These are phyloP conservation scores for Kwoniella bestiolae DNA, from an alignment of 768 basidiomycete species.

Conservation along the genomic window DNA sequence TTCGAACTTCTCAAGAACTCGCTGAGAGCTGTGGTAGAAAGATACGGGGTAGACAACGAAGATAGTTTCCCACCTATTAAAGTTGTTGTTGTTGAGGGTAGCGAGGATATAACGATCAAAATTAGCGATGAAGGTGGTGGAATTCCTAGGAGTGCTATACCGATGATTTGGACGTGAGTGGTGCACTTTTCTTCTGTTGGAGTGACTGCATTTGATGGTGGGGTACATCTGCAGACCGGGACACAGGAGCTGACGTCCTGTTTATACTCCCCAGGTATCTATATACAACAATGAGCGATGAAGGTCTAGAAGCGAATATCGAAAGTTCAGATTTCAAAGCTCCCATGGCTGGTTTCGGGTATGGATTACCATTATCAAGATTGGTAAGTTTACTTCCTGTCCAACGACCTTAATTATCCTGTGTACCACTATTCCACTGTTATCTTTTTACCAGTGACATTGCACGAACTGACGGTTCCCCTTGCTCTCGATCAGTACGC, in stretches of 20 bases:
- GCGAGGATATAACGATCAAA: constrained; percentile 98
- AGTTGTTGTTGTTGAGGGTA: constrained; percentile 94
- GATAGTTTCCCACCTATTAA: constrained; percentile 85
- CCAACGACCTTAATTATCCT: no score
- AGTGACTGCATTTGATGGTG: background rate
- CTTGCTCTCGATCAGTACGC: constrained; percentile 68
- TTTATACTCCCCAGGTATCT: constrained; percentile 45
- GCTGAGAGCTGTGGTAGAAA: constrained; percentile 91
- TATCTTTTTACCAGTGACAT: no score
- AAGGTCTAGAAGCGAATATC: constrained; percentile 68
- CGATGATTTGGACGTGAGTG: constrained; percentile 99
- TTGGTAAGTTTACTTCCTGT: constrained; percentile 64
- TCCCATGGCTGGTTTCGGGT: constrained; percentile 90
- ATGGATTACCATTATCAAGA: constrained; percentile 88
- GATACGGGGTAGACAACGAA: constrained; percentile 80
- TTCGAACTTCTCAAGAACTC: constrained; percentile 99
- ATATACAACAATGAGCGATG: constrained; percentile 62
- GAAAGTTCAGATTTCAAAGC: constrained; percentile 78
- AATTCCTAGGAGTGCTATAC: constrained; percentile 75
- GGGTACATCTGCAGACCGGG: background rate
- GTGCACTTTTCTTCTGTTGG: constrained; percentile 57
- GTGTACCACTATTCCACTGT: no score
- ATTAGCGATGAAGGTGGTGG: constrained; percentile 97
- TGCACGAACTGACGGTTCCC: background rate
- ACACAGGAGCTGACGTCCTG: background rate